phyloP scores from a whole-genome alignment of 192 early-diverging fungal genomes.

The Spinellus fusiger region DNA sequence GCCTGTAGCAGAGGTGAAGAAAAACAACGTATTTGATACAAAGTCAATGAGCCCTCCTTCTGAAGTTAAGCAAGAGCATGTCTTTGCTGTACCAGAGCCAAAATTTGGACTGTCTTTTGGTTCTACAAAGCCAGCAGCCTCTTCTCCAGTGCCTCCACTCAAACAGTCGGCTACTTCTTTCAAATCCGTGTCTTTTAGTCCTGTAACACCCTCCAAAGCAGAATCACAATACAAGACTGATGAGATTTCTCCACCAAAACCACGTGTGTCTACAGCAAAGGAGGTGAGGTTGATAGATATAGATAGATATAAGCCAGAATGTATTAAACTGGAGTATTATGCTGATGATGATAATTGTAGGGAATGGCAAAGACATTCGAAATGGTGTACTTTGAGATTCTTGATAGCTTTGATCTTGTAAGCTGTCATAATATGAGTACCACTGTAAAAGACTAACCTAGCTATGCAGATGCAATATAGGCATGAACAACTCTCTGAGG shows the following conservation, averaged over 20 bases:
- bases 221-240: neutral
- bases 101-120: neutral
- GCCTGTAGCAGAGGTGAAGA: too few species aligned
- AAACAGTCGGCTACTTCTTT: neutral
- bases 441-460: neutral
- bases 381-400: conserved; percentile 3
- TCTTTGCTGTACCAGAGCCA: neutral
- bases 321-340: neutral
- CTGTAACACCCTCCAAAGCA: neutral
- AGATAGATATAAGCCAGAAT: neutral
- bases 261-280: neutral
- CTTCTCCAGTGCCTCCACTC: neutral
- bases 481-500: neutral
- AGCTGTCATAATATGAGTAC: neutral
- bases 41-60: too few species aligned
- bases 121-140: neutral
- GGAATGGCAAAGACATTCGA: conserved; percentile 20
- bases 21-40: too few species aligned
- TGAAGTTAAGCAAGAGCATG: too few species aligned
- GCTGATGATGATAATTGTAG: neutral
- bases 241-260: neutral
- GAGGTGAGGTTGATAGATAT: neutral
- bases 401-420: conserved; percentile 4
- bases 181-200: neutral
- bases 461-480: neutral